A percentile compares a stretch with the other conserved stretches of the same genome.
These are phyloP conservation scores for Pseudocercospora vitis DNA, from an alignment of 2,329 filamentous ascomycete genomes.

Conservation along the genomic window DNA sequence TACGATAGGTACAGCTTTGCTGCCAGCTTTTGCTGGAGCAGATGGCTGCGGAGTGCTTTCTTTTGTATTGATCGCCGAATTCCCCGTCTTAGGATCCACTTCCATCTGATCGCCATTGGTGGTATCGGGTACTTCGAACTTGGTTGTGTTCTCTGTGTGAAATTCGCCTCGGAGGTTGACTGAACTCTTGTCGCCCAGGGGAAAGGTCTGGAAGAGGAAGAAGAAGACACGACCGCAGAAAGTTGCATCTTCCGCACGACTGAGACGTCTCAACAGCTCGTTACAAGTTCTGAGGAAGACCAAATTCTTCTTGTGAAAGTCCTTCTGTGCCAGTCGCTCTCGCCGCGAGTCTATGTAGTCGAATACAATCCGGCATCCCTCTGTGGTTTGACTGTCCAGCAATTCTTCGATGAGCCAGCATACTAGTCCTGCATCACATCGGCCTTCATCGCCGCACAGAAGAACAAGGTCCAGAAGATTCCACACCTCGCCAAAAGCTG, in stretches of 20 bases:
- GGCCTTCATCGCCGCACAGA: conserved; percentile 66
- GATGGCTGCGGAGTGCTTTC: conserved; percentile 29
- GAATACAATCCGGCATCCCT: conserved; percentile 86
- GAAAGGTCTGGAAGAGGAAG: conserved; percentile 97
- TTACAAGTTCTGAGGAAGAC: conserved; percentile 94
- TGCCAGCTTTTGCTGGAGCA: conserved; percentile 27
- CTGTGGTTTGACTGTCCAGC: conserved; percentile 91
- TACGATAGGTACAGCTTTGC: conserved; percentile 30
- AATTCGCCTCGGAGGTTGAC: conserved; percentile 96
- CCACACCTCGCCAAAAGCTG: conserved; percentile 82
- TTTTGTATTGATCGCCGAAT: conserved; percentile 19
- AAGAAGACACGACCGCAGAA: conserved; percentile 98
- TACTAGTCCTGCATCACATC: conserved; percentile 74
- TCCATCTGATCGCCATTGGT: conserved; percentile 59
- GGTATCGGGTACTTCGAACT: conserved; percentile 62
- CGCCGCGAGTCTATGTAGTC: conserved; percentile 92
- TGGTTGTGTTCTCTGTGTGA: conserved; percentile 90
- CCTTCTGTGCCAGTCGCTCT: conserved; percentile 76
- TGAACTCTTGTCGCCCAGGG: conserved; percentile 92
- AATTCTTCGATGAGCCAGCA: conserved; percentile 94
- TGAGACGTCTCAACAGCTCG: conserved; percentile 86
- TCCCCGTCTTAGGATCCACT: conserved; percentile 51
- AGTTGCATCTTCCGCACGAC: conserved; percentile 92
- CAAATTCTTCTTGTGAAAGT: conserved; percentile 80
- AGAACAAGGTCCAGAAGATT: conserved; percentile 91